Conservation (phyloP, 257 asterid genomes). For the Osmanthus fragrans region DNA sequence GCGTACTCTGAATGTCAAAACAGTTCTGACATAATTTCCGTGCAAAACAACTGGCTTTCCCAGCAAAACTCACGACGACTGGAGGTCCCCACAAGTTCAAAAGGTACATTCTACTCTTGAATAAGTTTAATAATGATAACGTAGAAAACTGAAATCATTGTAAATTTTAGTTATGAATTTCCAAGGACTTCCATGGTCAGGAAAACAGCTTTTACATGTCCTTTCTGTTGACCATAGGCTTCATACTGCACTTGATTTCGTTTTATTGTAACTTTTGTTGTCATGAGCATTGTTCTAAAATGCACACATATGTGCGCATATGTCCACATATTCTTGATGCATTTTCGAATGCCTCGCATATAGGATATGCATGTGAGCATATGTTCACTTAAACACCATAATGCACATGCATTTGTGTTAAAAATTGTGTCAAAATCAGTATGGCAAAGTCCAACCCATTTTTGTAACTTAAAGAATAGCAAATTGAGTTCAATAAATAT, state of each 20-base stretch:
- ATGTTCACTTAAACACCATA: no score
- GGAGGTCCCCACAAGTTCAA: slow-evolving; percentile 20
- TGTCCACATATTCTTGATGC: no score
- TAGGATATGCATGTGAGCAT: no score
- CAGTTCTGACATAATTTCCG: slow-evolving; percentile 64
- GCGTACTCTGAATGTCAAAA: slow-evolving; percentile 73
- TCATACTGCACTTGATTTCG: background rate
- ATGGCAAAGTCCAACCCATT: no score
- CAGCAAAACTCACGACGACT: slow-evolving; percentile 50
- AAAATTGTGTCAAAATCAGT: no score
- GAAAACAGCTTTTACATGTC: background rate
- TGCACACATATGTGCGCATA: no score
- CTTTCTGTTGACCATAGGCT: background rate
- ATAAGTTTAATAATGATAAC: background rate
- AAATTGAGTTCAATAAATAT: no score
- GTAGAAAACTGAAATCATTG: background rate
- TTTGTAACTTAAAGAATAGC: no score
- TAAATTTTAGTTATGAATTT: background rate
- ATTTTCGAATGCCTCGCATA: no score
- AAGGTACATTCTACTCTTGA: slow-evolving; percentile 40
- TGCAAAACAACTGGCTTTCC: slow-evolving; percentile 89
- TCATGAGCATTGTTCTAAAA: background rate
- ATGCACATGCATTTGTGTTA: no score
- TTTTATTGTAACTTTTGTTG: background rate
- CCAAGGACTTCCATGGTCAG: background rate